Conservation (phyloP, 192 early-diverging fungal species). For the Fimicolochytrium jonesii region DNA sequence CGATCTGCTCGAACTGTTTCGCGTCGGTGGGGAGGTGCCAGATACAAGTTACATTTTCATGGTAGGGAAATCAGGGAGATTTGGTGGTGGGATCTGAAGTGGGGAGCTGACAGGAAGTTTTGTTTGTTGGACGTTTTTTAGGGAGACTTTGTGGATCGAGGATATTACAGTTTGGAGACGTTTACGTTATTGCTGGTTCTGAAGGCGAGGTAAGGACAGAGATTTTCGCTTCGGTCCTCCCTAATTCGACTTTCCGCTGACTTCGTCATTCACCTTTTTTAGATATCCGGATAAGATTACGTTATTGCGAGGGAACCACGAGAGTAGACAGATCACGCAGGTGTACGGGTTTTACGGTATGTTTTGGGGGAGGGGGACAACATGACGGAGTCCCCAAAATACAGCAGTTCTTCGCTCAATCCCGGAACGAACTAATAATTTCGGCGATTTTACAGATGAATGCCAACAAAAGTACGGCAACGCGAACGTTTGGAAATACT, state of each 20-base stretch:
- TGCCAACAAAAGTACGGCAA: constrained; percentile 94
- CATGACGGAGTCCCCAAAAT: background rate
- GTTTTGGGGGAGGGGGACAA: background rate
- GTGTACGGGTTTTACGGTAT: constrained; percentile 93
- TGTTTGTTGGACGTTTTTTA: constrained; percentile 22
- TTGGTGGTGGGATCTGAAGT: background rate
- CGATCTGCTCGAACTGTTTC: constrained; percentile 93
- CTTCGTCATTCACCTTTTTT: too few relatives aligned
- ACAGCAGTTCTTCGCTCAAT: background rate
- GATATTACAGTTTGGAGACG: constrained; percentile 95
- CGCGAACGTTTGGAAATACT: constrained; percentile 94
- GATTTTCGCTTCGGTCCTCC: too few relatives aligned
- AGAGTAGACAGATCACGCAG: constrained; percentile 94
- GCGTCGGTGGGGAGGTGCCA: constrained; percentile 91
- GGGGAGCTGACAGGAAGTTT: background rate
- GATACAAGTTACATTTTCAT: constrained; percentile 97
- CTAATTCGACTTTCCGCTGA: constrained; percentile 2
- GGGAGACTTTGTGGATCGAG: constrained; percentile 99
- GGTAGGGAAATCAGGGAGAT: constrained; percentile 44
- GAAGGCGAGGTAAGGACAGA: constrained; percentile 92
- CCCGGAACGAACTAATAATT: background rate
- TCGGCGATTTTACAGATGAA: constrained; percentile 62
- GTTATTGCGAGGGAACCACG: constrained; percentile 92
- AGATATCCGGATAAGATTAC: constrained; percentile 97
- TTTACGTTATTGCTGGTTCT: constrained; percentile 89